These are phyloP conservation scores for Ceratobasidium sp. DNA, from an alignment of 1,284 basidiomycete species.

Conservation along the genomic window DNA sequence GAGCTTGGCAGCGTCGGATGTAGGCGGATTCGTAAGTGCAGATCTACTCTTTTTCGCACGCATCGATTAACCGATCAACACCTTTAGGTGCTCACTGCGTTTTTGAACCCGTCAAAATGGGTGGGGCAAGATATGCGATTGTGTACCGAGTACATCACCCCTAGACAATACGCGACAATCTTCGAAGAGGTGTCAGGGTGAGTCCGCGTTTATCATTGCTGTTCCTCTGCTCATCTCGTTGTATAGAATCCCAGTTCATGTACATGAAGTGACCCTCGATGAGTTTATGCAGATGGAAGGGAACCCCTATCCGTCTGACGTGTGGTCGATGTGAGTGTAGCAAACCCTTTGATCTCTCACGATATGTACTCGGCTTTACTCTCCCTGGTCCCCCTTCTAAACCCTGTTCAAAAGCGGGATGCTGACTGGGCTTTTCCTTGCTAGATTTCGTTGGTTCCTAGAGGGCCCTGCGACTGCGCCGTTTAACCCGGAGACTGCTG, in stretches of 20 bases:
- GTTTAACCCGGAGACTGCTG: conserved; percentile 19
- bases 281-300: conserved; percentile 34
- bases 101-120: conserved; percentile 31
- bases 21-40: conserved; percentile 33
- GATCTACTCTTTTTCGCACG: not conserved
- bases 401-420: not conserved
- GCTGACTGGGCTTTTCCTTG: not conserved
- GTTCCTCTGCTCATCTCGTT: not conserved
- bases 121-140: conserved; percentile 34
- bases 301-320: conserved; percentile 22
- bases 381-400: not conserved
- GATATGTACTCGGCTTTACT: not conserved
- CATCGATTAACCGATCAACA: not conserved
- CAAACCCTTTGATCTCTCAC: not conserved
- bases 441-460: conserved; percentile 31
- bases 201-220: not conserved
- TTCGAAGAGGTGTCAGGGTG: conserved; percentile 42
- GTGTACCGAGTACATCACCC: conserved; percentile 38
- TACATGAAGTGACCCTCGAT: conserved; percentile 39
- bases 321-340: conserved; percentile 35
- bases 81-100: conserved; percentile 21
- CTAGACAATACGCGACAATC: conserved; percentile 32
- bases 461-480: not conserved
- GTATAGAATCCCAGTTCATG: conserved; percentile 18
- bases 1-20: conserved; percentile 32